Base-by-base conservation (phyloP, 805 yeast species). In the Candida arabinofermentans region DNA sequence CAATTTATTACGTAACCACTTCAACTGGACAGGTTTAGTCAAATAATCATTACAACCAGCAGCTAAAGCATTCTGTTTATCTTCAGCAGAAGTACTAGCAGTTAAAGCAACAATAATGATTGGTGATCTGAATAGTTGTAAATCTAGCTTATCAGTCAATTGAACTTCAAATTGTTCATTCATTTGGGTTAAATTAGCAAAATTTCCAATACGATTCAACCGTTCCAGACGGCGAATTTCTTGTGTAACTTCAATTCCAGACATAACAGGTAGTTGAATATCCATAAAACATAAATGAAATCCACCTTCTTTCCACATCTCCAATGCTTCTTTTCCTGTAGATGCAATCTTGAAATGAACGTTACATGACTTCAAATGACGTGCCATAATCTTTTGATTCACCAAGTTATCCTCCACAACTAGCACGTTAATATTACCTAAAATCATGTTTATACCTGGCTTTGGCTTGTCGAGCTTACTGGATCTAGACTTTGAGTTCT, bases 81-180 rank as follows among this genome's bases (percentile, higher is more conserved):
- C 98, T 24, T 81, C 81, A 12, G 83, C 79, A 23, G 93, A 77
- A 14, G 93, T 85, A 7, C 93, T 82, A 0, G 99, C 99, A 1
- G 99, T 93, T 39, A 93, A 68, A 0, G 99, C 99, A 17, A 93
- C 99, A 39, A 93, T 91, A 42, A 93, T 93, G n/a, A 95, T 96
- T 0, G 99, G 99, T 0, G 95, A 83, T 49, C 87, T 75, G 63
- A 88, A 88, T n/a, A 75, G 63, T 9, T 69, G 65, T 22, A 75
- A 61, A 50, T 85, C 87, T 7, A 87, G 62, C 31, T 67, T 68
- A 49, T 84, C 89, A 8, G 71, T 73, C 9, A 67, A 51, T 23
- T 45, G 37, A 14, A 42, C 34, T 24, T 43, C 48, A 10, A 54
- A 9, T 19, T 8, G 3, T 12, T 19, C 18, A 5, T n/a, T 22